Conservation (phyloP, 169 alveolate genomes). For the Eimeria necatrix region DNA sequence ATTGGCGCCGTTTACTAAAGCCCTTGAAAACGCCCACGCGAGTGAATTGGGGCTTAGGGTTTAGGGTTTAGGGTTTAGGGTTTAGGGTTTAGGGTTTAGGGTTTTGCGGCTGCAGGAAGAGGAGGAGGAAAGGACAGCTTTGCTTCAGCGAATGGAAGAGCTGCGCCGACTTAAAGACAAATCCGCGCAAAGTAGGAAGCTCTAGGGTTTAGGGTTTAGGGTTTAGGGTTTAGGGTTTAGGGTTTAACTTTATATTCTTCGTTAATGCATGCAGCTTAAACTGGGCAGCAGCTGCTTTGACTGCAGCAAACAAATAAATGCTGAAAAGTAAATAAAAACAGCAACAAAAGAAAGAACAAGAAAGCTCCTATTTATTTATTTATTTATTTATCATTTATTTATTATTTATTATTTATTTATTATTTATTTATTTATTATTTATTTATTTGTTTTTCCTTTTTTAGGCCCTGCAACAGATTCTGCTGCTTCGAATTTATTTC, state of each 20-base stretch:
- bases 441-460: neutral
- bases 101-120: conserved; percentile 16
- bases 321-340: neutral
- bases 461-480: too few relatives aligned
- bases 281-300: neutral
- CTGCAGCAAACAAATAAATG: neutral
- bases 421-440: neutral
- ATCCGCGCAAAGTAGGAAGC: too few relatives aligned
- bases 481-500: too few relatives aligned
- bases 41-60: neutral
- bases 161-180: neutral
- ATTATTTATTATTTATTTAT: neutral
- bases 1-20: neutral
- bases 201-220: neutral
- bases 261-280: neutral
- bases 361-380: too few relatives aligned
- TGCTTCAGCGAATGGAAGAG: conserved; percentile 59
- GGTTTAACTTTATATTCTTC: neutral
- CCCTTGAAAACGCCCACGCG: too few relatives aligned
- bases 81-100: neutral
- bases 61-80: neutral
- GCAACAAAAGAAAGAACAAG: too few relatives aligned
- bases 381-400: neutral
- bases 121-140: conserved; percentile 11
- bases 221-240: neutral